These are phyloP conservation scores for Rutidosis leptorrhynchoides DNA, from an alignment of 129 eudicot species.

Conservation along the genomic window DNA sequence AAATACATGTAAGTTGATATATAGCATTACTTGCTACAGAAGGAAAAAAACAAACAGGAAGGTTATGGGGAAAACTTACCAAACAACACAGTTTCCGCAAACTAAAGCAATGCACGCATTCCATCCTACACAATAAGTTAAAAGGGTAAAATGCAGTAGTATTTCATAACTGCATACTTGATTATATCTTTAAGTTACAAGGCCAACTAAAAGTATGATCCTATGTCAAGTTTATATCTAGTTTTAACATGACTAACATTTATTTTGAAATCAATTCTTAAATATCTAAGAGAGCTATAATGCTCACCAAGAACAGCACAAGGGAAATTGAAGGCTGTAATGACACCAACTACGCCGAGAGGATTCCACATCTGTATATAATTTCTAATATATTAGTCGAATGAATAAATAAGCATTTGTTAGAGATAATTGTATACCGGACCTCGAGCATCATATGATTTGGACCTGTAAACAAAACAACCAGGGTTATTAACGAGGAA, in stretches of 20 bases:
- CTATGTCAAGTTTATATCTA: background rate
- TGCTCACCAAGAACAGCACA: conserved; percentile 98
- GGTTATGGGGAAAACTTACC: conserved; percentile 50
- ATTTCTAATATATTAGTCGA: conserved; percentile 3
- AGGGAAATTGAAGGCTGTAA: conserved; percentile 97
- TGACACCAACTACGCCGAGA: conserved; percentile 92
- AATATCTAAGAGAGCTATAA: conserved; percentile 5
- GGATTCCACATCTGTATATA: conserved; percentile 92
- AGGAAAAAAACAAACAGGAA: background rate
- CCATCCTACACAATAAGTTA: conserved; percentile 61
- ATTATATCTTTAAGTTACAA: background rate
- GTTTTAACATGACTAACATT: background rate
- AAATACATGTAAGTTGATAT: background rate
- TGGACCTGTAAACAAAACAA: conserved; percentile 66
- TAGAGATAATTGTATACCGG: conserved; percentile 18
- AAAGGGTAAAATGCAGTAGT: background rate
- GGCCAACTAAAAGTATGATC: background rate
- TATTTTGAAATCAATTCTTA: background rate
- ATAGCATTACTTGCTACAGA: background rate
- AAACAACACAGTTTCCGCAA: conserved; percentile 95
- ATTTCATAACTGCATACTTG: conserved; percentile 8
- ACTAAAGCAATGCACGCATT: conserved; percentile 98
- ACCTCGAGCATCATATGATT: conserved; percentile 98
- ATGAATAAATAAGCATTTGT: background rate
- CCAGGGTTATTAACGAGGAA: conserved; percentile 19